Percentiles rank a stretch among this genome's conserved stretches.
Conservation (phyloP, 2,329 filamentous ascomycete species). For the Parascedosporium putredinis region DNA sequence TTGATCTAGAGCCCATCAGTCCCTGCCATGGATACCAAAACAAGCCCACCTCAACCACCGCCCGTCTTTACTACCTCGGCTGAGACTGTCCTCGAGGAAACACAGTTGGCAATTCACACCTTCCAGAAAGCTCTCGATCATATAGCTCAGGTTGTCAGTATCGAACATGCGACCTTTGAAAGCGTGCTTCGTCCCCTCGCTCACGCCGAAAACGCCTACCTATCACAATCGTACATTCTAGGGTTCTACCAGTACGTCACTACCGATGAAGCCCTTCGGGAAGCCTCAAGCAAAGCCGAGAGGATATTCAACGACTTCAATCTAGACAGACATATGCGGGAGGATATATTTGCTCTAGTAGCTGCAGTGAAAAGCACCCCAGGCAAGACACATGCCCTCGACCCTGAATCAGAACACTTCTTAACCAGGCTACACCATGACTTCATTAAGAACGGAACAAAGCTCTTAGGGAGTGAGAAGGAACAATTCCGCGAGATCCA, state of each 20-base stretch:
- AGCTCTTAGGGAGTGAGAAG: not conserved
- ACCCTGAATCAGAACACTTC: not conserved
- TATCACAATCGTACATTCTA: not conserved
- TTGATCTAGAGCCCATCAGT: too few species aligned
- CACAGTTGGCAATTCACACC: not conserved
- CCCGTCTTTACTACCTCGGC: not conserved
- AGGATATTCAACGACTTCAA: not conserved
- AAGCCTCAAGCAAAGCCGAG: not conserved
- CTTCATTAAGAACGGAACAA: not conserved
- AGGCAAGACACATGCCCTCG: not conserved
- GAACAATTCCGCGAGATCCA: not conserved
- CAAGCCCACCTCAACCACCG: not conserved
- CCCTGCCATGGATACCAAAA: not conserved
- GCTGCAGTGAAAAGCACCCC: not conserved
- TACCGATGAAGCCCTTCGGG: not conserved
- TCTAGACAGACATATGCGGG: not conserved
- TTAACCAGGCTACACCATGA: not conserved
- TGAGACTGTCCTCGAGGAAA: not conserved
- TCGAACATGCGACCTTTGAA: not conserved
- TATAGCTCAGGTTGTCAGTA: not conserved
- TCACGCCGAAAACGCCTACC: not conserved
- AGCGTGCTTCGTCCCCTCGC: not conserved
- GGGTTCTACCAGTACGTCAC: not conserved
- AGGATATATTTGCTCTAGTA: not conserved
- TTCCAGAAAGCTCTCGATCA: not conserved